Evolutionary conservation across 2,329 filamentous ascomycete genomes (phyloP), one percentile per base, ranked within the genome.

Genomic region (Coleophoma cylindrospora): DNA sequence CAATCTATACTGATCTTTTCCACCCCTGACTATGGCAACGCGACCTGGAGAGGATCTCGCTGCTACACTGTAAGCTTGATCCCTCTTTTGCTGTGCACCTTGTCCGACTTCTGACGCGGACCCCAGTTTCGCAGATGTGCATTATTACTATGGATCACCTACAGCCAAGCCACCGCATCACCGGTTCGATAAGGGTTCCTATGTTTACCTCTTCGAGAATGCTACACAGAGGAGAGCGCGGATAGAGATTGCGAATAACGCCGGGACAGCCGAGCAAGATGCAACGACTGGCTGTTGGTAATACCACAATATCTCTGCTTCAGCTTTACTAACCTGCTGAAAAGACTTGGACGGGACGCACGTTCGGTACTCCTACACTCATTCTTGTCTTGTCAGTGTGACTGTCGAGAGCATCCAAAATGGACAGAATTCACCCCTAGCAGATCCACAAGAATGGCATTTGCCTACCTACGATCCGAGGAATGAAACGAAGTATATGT

Each of bases 131-230:
- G 86, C 80, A 55, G 88, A 92, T 62, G 66, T 91, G 48, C 88
- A 91, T 66, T 91, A 91, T 68, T 90, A 83, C 68, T 89, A 91
- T 69, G 77, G 79, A 22, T 77, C 83, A n/a, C 83, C 84, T 2
- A 75, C 76, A 6, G 74, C 77, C 50, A 82, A 77, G 50, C 87
- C 87, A 32, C 81, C 77, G n/a, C 88, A 91, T 66, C 86, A 91
- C 67, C 83, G 87, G 47, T 91, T 92, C 66, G 84, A 89, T 67
- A 87, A 87, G 66, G 80, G 83, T 43, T 91, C 86, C 8, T 91
- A 91, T 65, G 79, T 91, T 50, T 91, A 91, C 64, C 73, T 91
- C 6, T 91, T 89, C 65, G 85, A 91, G 66, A 86, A 89, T 64
- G 78, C 86, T 12, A 74, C 73, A 53, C 79, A 84, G 58, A 76